Percentiles rank a stretch among this genome's conserved stretches.
Evolutionary conservation across 257 asterid species (phyloP).

Genomic region (Primulina tabacum): DNA sequence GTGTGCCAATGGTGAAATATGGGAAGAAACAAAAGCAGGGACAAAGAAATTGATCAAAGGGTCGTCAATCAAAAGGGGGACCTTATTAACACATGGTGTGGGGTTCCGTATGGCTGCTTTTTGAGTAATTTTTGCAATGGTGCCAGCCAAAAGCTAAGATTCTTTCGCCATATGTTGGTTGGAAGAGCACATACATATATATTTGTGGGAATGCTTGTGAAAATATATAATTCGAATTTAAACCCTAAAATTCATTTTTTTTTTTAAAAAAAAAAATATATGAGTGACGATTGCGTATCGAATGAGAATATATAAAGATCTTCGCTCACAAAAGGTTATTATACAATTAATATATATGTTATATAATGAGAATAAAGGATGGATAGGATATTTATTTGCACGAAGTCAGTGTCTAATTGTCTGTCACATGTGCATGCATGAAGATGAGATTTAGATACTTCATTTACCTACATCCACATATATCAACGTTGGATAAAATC

Average conservation of each 20-base stretch:
- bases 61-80: slow-evolving; percentile 69
- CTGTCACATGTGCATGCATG: slow-evolving; percentile 20
- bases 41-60: slow-evolving; percentile 38
- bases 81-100: slow-evolving; percentile 92
- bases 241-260: not conserved
- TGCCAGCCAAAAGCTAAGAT: slow-evolving; percentile 74
- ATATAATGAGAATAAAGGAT: not conserved
- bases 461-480: slow-evolving; percentile 27
- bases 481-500: not conserved
- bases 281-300: not conserved
- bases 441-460: slow-evolving; percentile 23
- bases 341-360: too few species aligned
- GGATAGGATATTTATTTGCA: slow-evolving; percentile 23
- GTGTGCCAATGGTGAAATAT: slow-evolving; percentile 29
- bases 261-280: too few species aligned
- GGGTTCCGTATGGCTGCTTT: slow-evolving; percentile 34
- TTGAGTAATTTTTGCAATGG: slow-evolving; percentile 42
- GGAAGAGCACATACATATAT: slow-evolving; percentile 56
- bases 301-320: not conserved
- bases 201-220: slow-evolving; percentile 31
- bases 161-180: slow-evolving; percentile 76
- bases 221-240: slow-evolving; percentile 24
- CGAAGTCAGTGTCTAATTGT: slow-evolving; percentile 23
- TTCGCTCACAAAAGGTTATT: not conserved
- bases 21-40: slow-evolving; percentile 56